Evolutionary conservation across 805 yeast genomes (phyloP).

Genomic region (Candida hispaniensis): DNA sequence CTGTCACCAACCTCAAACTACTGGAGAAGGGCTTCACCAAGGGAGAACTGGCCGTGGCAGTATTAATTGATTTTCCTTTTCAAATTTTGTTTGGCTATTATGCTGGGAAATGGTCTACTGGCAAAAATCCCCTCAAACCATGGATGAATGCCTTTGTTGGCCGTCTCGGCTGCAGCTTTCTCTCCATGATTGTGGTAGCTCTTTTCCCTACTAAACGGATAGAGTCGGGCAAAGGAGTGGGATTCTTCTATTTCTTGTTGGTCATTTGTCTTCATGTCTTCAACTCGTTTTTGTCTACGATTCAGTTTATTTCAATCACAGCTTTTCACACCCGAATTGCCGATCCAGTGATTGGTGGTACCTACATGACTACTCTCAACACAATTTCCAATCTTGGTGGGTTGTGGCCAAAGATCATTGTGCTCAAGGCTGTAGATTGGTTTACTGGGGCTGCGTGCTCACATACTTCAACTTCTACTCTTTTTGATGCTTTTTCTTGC

Average conservation of each 20-base stretch:
- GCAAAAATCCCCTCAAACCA: conserved; percentile 56
- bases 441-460: conserved; percentile 59
- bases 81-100: conserved; percentile 92
- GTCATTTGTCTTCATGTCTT: conserved; percentile 75
- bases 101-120: conserved; percentile 90
- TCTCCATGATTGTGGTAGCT: conserved; percentile 65
- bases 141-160: conserved; percentile 88
- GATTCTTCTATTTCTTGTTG: conserved; percentile 45
- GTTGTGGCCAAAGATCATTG: conserved; percentile 89
- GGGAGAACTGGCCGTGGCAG: conserved; percentile 89
- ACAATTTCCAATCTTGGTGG: conserved; percentile 92
- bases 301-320: conserved; percentile 87
- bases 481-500: conserved; percentile 27
- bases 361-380: conserved; percentile 93
- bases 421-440: conserved; percentile 68
- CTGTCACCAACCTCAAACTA: conserved; percentile 84
- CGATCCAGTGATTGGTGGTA: conserved; percentile 93
- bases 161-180: conserved; percentile 57
- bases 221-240: conserved; percentile 35
- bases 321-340: conserved; percentile 95
- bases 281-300: conserved; percentile 86
- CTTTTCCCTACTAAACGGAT: conserved; percentile 46
- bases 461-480: conserved; percentile 18
- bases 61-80: conserved; percentile 88
- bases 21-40: conserved; percentile 85